Conservation (phyloP, 2,329 filamentous ascomycete species). For the Fusarium protoensiforme region DNA sequence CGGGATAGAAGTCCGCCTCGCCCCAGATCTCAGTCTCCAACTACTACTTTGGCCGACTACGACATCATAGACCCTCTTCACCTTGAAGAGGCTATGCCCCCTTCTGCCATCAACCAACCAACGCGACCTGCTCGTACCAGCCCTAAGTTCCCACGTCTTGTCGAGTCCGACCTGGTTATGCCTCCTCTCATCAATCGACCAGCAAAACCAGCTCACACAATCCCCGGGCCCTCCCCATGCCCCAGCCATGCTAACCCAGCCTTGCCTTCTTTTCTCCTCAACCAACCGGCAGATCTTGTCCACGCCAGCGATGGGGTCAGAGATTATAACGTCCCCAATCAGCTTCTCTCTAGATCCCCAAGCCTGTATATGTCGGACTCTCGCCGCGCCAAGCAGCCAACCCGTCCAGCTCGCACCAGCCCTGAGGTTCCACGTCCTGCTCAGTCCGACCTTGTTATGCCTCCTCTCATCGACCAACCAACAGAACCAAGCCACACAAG, state of each 20-base stretch:
- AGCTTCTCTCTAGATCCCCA: neutral
- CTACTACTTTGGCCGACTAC: neutral
- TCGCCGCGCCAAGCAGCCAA: neutral
- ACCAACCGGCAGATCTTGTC: neutral
- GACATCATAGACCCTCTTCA: neutral
- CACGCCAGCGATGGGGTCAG: neutral
- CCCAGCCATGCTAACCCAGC: neutral
- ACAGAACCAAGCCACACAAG: too few species aligned
- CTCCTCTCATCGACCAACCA: too few species aligned
- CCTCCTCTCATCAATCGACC: neutral
- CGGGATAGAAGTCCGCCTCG: neutral
- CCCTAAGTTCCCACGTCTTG: neutral
- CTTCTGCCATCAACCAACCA: neutral
- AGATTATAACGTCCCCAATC: neutral
- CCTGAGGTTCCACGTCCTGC: neutral
- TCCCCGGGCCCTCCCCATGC: neutral
- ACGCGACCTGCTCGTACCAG: neutral
- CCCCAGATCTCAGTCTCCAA: neutral
- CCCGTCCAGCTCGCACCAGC: neutral
- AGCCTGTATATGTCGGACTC: neutral
- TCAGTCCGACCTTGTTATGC: too few species aligned
- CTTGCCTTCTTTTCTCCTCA: neutral
- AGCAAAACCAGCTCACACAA: neutral
- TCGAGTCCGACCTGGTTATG: neutral
- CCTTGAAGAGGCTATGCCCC: neutral